Conservation (phyloP, 169 alveolate species). For the Eimeria necatrix region DNA sequence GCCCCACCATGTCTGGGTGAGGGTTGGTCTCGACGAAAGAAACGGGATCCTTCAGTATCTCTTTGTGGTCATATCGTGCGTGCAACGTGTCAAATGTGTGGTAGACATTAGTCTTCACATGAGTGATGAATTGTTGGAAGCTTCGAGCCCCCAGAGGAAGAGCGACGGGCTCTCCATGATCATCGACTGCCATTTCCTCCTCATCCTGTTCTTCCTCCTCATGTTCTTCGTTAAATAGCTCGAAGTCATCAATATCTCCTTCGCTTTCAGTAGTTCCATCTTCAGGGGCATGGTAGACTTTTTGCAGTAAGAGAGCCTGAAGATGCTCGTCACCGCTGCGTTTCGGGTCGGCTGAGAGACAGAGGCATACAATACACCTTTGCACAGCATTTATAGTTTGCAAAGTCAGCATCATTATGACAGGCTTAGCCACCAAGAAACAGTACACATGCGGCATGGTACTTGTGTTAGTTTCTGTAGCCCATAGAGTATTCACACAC, state of each 20-base stretch:
- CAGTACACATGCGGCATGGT: too few species aligned
- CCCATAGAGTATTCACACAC: too few species aligned
- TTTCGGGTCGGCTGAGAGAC: conserved; percentile 49
- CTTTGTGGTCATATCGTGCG: conserved; percentile 37
- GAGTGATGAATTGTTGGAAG: conserved; percentile 75
- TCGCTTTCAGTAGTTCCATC: conserved; percentile 48
- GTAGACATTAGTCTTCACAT: conserved; percentile 64
- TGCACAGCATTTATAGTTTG: too few species aligned
- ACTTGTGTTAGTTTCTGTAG: too few species aligned
- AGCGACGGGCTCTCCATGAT: conserved; percentile 32
- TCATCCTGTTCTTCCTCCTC: conserved; percentile 46
- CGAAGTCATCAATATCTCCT: conserved; percentile 59
- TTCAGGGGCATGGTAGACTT: conserved; percentile 75
- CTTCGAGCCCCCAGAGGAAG: conserved; percentile 64
- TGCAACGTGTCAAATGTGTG: conserved; percentile 77
- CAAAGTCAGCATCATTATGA: too few species aligned
- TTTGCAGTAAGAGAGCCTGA: conserved; percentile 50
- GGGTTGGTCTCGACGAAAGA: conserved; percentile 52
- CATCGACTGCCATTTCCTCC: conserved; percentile 64
- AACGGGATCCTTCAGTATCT: conserved; percentile 63
- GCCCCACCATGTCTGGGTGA: conserved; percentile 71
- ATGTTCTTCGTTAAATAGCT: conserved; percentile 65
- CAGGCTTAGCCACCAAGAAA: too few species aligned
- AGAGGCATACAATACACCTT: not conserved
- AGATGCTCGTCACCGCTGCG: conserved; percentile 50